These are phyloP conservation scores for Coemansia sp. DNA, from an alignment of 192 early-diverging fungal genomes.

Conservation along the genomic window DNA sequence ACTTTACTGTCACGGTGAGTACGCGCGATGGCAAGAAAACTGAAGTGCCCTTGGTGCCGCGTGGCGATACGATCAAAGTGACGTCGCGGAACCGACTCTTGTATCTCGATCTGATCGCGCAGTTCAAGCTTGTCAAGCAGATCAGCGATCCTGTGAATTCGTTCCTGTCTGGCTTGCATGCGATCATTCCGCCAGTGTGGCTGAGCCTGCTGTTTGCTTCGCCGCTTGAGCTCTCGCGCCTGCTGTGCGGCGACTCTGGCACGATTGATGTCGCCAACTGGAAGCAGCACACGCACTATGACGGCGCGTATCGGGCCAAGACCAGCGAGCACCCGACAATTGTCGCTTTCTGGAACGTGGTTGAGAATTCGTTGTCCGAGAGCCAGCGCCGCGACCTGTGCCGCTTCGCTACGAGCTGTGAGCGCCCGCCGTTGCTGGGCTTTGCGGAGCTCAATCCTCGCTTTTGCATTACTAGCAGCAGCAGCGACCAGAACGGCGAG, in stretches of 20 bases:
- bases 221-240: constrained; percentile 86
- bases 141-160: constrained; percentile 77
- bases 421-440: constrained; percentile 88
- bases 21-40: constrained; percentile 26
- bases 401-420: constrained; percentile 92
- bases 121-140: constrained; percentile 85
- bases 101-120: constrained; percentile 87
- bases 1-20: constrained; percentile 70
- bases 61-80: constrained; percentile 76
- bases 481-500: constrained; percentile 18
- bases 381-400: constrained; percentile 62
- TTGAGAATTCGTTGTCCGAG: constrained; percentile 52
- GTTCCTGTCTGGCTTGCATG: constrained; percentile 83
- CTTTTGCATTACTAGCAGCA: constrained; percentile 41
- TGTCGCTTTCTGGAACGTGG: constrained; percentile 69
- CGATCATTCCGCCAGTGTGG: constrained; percentile 88
- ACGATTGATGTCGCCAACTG: constrained; percentile 83
- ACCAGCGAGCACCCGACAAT: constrained; percentile 73
- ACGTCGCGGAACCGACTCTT: constrained; percentile 84
- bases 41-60: constrained; percentile 74
- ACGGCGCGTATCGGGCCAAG: constrained; percentile 61
- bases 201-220: constrained; percentile 85
- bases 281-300: constrained; percentile 72
- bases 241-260: constrained; percentile 79
- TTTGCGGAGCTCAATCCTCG: constrained; percentile 64